Evolutionary conservation across 371 early-diverging fungal genomes (phyloP).

Genomic region (Mortierella sp.): DNA sequence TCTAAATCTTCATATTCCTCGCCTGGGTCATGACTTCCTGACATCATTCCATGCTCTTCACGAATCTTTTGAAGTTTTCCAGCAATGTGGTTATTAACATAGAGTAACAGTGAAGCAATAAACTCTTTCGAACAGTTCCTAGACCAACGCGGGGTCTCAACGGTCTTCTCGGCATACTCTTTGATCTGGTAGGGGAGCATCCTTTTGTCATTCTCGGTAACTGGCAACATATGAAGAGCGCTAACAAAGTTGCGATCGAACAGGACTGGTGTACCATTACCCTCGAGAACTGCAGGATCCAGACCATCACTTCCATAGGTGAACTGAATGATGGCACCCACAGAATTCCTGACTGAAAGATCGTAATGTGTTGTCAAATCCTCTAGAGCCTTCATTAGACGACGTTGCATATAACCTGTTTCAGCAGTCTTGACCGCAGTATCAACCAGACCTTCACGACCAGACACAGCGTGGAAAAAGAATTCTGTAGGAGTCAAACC

Average conservation of each 20-base stretch:
- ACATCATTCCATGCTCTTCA: conserved; percentile 62
- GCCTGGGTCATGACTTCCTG: conserved; percentile 69
- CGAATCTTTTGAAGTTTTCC: conserved; percentile 63
- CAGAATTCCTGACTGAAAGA: conserved; percentile 95
- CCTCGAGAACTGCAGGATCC: conserved; percentile 97
- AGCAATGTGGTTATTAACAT: conserved; percentile 69
- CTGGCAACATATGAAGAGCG: conserved; percentile 64
- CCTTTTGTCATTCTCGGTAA: conserved; percentile 31
- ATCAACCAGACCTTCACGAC: conserved; percentile 99
- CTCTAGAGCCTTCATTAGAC: conserved; percentile 99
- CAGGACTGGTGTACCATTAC: conserved; percentile 91
- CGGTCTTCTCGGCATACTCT: conserved; percentile 64
- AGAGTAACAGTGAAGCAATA: conserved; percentile 68
- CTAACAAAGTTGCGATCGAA: conserved; percentile 84
- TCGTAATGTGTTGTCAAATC: conserved; percentile 97
- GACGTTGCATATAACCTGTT: conserved; percentile 99
- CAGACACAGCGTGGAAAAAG: conserved; percentile 99
- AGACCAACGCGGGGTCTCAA: conserved; percentile 66
- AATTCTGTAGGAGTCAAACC: conserved; percentile 98
- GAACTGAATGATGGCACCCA: conserved; percentile 96
- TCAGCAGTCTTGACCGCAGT: conserved; percentile 99
- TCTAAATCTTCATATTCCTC: conserved; percentile 76
- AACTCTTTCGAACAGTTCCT: conserved; percentile 77
- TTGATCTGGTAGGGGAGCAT: conserved; percentile 83
- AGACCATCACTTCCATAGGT: conserved; percentile 98